Percentiles rank a stretch among this genome's conserved stretches.
Conservation (phyloP, 2,329 filamentous ascomycete species). For the Fusarium kyushuense region DNA sequence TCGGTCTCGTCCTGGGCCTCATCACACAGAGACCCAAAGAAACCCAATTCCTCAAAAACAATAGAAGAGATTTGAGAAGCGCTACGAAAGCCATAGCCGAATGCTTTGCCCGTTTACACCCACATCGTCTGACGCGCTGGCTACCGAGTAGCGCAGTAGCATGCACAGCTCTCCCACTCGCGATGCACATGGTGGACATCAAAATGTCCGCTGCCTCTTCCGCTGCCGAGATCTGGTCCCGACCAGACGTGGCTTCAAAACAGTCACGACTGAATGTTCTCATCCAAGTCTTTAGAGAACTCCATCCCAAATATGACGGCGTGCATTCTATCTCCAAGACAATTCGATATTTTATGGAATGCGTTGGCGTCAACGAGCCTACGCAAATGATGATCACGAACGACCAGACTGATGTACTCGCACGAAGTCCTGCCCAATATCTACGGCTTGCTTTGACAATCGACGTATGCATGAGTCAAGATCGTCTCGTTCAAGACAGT, state of each 20-base stretch:
- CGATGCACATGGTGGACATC: constrained; percentile 38
- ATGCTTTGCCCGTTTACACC: constrained; percentile 25
- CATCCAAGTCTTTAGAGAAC: constrained; percentile 36
- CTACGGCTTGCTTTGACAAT: constrained; percentile 35
- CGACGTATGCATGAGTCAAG: constrained; percentile 35
- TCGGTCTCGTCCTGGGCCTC: constrained; percentile 27
- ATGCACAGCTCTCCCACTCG: constrained; percentile 37
- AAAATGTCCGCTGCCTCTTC: constrained; percentile 34
- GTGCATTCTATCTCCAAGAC: constrained; percentile 41
- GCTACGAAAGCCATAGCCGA: constrained; percentile 36
- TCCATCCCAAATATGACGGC: constrained; percentile 37
- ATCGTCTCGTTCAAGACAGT: constrained; percentile 31
- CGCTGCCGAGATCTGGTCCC: constrained; percentile 20
- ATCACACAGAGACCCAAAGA: constrained; percentile 13
- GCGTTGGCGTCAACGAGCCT: constrained; percentile 16
- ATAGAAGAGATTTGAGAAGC: constrained; percentile 27
- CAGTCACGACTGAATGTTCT: constrained; percentile 37
- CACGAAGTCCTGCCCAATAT: constrained; percentile 33
- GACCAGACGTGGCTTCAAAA: constrained; percentile 27
- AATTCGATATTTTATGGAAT: constrained; percentile 41
- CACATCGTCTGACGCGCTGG: constrained; percentile 26
- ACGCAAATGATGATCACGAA: not conserved
- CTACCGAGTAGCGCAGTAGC: constrained; percentile 41
- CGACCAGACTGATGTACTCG: constrained; percentile 22
- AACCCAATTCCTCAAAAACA: constrained; percentile 31